phyloP scores from a whole-genome alignment of 345 rosid genomes.

The Gossypium herbaceum region DNA sequence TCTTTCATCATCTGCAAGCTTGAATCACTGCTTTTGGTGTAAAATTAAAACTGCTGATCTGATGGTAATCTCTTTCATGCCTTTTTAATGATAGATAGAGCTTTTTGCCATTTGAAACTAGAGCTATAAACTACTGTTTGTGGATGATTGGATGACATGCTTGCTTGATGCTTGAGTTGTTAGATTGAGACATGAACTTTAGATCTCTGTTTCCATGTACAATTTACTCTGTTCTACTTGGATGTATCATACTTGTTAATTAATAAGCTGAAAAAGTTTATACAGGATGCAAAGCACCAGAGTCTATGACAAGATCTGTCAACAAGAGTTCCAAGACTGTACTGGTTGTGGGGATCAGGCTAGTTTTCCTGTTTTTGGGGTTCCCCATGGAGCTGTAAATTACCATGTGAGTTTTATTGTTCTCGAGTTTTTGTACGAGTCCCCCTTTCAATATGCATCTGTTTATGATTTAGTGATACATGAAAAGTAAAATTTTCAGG shows the following conservation, averaged over 20 bases:
- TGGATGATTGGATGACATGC: neutral
- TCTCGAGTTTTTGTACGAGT: neutral
- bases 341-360: constrained; percentile 11
- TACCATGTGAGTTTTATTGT: constrained; percentile 6
- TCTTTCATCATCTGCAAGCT: neutral
- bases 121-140: neutral
- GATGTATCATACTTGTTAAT: neutral
- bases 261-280: neutral
- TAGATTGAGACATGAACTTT: neutral
- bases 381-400: neutral
- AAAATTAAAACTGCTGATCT: neutral
- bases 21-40: neutral
- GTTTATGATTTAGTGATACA: neutral
- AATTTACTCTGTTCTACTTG: neutral
- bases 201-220: neutral
- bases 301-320: neutral
- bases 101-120: neutral
- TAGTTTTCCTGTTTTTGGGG: constrained; percentile 4
- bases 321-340: constrained; percentile 7
- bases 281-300: constrained; percentile 9
- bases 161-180: neutral
- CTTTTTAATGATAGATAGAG: neutral
- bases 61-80: neutral
- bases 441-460: neutral
- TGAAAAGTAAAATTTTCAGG: constrained; percentile 9